These are phyloP conservation scores for Trichophyton mentagrophytes DNA, from an alignment of 2,329 filamentous ascomycete genomes.

Conservation along the genomic window DNA sequence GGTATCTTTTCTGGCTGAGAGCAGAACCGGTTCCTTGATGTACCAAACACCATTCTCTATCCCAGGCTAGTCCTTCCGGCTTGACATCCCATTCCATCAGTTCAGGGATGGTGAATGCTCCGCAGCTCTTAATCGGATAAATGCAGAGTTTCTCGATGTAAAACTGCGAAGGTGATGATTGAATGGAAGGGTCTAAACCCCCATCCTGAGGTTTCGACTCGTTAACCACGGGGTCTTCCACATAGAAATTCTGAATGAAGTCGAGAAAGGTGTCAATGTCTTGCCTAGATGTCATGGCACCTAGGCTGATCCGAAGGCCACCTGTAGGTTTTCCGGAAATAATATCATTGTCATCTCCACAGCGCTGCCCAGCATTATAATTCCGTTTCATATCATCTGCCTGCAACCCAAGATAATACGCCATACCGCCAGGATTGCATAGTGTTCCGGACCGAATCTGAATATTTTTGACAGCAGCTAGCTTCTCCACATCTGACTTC, in stretches of 20 bases:
- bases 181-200: background rate
- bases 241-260: slow-evolving; percentile 61
- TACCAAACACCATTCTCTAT: slow-evolving; percentile 90
- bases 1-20: slow-evolving; percentile 77
- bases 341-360: slow-evolving; percentile 70
- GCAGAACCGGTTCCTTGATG: slow-evolving; percentile 74
- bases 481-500: slow-evolving; percentile 73
- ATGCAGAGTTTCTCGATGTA: slow-evolving; percentile 56
- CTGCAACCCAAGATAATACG: slow-evolving; percentile 56
- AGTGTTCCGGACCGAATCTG: slow-evolving; percentile 79
- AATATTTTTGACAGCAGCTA: slow-evolving; percentile 64
- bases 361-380: slow-evolving; percentile 72
- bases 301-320: slow-evolving; percentile 70
- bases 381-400: slow-evolving; percentile 75
- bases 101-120: slow-evolving; percentile 57
- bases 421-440: slow-evolving; percentile 83
- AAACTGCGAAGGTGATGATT: slow-evolving; percentile 22
- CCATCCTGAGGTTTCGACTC: slow-evolving; percentile 7
- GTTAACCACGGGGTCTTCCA: slow-evolving; percentile 22
- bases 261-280: slow-evolving; percentile 61
- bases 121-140: slow-evolving; percentile 92
- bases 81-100: slow-evolving; percentile 60
- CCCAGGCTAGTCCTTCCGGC: slow-evolving; percentile 78
- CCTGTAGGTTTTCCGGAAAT: slow-evolving; percentile 78
- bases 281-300: slow-evolving; percentile 69